Conservation (phyloP, 306 rosid genomes). For the Lathyrus aphaca region DNA sequence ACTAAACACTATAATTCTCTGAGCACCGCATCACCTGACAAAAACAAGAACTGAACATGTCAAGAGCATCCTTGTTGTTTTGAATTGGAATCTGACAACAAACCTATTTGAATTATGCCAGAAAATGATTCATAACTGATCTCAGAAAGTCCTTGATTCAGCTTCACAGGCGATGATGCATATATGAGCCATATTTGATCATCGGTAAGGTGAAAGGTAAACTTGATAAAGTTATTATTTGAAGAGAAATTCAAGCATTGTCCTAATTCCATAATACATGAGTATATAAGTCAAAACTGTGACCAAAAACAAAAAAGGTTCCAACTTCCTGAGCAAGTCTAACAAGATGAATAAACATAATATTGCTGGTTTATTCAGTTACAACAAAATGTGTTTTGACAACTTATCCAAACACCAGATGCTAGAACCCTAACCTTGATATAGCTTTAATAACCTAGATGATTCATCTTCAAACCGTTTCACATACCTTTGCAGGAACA, state of each 20-base stretch:
- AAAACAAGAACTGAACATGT: not conserved
- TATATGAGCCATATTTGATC: not conserved
- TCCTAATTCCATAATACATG: not conserved
- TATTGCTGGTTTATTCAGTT: not conserved
- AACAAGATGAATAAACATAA: conserved; percentile 12
- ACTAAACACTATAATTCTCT: not conserved
- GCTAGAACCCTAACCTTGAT: conserved; percentile 13
- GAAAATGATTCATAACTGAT: not conserved
- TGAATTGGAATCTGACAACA: not conserved
- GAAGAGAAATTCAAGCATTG: not conserved
- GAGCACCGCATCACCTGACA: not conserved
- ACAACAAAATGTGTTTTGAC: conserved; percentile 10
- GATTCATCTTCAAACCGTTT: conserved; percentile 3
- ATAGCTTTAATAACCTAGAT: conserved; percentile 27
- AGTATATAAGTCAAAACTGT: not conserved
- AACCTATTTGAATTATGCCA: not conserved
- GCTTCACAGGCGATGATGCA: not conserved
- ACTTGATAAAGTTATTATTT: not conserved
- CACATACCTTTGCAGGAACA: conserved; percentile 44
- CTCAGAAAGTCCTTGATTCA: not conserved
- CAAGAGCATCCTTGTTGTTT: not conserved
- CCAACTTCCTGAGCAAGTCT: not conserved
- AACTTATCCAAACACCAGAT: not conserved
- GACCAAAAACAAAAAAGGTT: not conserved
- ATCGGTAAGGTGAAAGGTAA: not conserved